These are phyloP conservation scores for Thalia dealbata DNA, from an alignment of 176 grass and related monocot genomes.

Conservation along the genomic window DNA sequence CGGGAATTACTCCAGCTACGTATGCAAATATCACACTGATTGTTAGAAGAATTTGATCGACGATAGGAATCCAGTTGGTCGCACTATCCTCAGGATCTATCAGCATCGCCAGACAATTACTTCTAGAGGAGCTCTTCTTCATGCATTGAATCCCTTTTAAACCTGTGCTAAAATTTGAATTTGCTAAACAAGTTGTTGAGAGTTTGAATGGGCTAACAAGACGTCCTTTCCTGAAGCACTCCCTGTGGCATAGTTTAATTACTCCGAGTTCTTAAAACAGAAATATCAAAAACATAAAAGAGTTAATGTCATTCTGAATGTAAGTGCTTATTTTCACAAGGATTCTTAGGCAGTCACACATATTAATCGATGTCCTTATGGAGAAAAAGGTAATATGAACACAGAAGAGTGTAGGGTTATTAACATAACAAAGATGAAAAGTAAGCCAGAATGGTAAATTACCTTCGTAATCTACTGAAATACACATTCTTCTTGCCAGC, in stretches of 20 bases:
- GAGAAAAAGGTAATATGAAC: not conserved
- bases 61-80: constrained; percentile 30
- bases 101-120: constrained; percentile 31
- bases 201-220: not conserved
- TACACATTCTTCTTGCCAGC: not conserved
- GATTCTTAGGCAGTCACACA: not conserved
- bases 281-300: not conserved
- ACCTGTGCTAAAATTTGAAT: not conserved
- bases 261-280: not conserved
- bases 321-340: not conserved
- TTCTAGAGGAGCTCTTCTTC: constrained; percentile 27
- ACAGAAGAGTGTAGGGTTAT: not conserved
- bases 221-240: not conserved
- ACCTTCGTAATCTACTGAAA: not conserved
- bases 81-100: constrained; percentile 33
- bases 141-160: constrained; percentile 16
- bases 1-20: constrained; percentile 65
- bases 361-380: not conserved
- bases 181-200: not conserved
- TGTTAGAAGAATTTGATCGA: constrained; percentile 68
- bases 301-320: not conserved
- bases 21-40: constrained; percentile 74
- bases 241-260: not conserved
- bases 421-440: not conserved
- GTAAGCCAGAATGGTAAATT: not conserved